Evolutionary conservation across 2,329 filamentous ascomycete species (phyloP).

Genomic region (Cordyceps fumosorosea): DNA sequence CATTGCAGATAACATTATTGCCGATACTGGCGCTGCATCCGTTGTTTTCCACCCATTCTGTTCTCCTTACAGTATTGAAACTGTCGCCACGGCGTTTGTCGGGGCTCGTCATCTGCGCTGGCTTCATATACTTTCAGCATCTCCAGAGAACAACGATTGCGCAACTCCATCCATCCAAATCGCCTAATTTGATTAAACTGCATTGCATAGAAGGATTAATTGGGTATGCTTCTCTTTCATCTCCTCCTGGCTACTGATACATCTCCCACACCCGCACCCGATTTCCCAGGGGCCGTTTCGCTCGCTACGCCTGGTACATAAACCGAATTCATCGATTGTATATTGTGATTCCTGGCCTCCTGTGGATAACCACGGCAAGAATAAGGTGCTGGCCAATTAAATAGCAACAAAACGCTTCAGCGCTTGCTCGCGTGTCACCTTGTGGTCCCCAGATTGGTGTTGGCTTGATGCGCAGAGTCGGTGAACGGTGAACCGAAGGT

Average conservation of each 20-base stretch:
- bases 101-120: not conserved
- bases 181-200: constrained; percentile 2
- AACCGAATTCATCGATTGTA: constrained; percentile 13
- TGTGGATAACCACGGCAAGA: constrained; percentile 13
- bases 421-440: constrained; percentile 3
- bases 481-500: not conserved
- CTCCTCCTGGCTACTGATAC: constrained; percentile 7
- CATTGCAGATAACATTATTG: not conserved
- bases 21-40: not conserved
- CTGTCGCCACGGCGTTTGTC: constrained; percentile 2
- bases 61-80: not conserved
- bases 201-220: not conserved
- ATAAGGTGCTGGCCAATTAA: constrained; percentile 13
- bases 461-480: not conserved
- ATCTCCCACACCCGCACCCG: not conserved
- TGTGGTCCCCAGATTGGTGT: not conserved
- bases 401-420: constrained; percentile 1
- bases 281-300: not conserved
- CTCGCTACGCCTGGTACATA: constrained; percentile 5
- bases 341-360: constrained; percentile 11
- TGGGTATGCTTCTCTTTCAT: constrained; percentile 13
- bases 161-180: not conserved
- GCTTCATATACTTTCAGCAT: constrained; percentile 6
- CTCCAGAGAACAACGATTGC: not conserved
- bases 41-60: not conserved